Evolutionary conservation across 345 rosid species (phyloP), one percentile per base, ranked within the genome.

Genomic region (Fremontodendron californicum): DNA sequence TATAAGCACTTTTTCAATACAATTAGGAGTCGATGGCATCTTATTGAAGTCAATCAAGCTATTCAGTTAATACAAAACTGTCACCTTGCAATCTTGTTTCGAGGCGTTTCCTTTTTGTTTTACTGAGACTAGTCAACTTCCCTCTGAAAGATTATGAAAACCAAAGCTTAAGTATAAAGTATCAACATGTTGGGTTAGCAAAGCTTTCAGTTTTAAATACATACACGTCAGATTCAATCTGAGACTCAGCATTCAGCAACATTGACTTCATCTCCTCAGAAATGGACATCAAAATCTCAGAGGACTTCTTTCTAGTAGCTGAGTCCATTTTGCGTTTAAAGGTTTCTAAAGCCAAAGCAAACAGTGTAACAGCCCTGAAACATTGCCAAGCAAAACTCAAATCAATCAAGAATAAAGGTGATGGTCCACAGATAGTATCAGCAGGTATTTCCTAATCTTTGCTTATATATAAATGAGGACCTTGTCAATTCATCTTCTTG

Each of bases 61-160:
- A 55, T 57, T 58, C 71, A 61, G 40, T 54, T 61, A 31, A 60
- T 45, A 66, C 9, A 43, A 71, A 71, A 78, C 19, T 43, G n/a
- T 45, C 82, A 89, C 93, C 99, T 90, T 87, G 91, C 71, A 94
- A 88, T 83, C 80, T 89, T 81, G 87, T 82, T 81, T 94, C 98
- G 35, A 91, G 81, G 43, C 82, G 86, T 85, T 90, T 92, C 82
- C 98, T 86, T 86, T 91, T 96, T 45, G 87, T 84, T 82, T 88
- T 96, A 80, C 88, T 70, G 74, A 86, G 64, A 83, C 77, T 84
- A 64, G 87, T 80, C 77, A 89, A 79, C 88, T 89, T 91, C 80
- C 78, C 90, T 79, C 97, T 94, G 86, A 77, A 69, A 82, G 48
- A 81, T 62, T 37, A 82, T 66, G 52, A 82, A 80, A 81, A 75